These are phyloP conservation scores for Xylaria sp. DNA, from an alignment of 2,329 filamentous ascomycete species.

Conservation along the genomic window DNA sequence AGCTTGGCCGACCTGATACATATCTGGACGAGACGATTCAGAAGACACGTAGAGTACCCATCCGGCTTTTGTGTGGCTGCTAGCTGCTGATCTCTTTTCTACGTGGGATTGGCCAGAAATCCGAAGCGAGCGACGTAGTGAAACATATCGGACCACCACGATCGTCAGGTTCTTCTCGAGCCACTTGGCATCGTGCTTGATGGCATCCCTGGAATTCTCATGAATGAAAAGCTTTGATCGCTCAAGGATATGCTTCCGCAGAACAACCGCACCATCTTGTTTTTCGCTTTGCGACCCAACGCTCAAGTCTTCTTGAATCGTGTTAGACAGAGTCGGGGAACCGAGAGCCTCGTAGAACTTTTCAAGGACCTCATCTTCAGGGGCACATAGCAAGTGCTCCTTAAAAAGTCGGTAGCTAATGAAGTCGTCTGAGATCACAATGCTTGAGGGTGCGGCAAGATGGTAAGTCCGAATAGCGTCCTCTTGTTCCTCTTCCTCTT, in stretches of 20 bases:
- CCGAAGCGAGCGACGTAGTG: slow-evolving; percentile 68
- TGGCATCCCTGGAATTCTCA: slow-evolving; percentile 64
- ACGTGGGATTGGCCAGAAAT: slow-evolving; percentile 64
- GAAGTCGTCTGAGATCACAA: slow-evolving; percentile 82
- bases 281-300: slow-evolving; percentile 63
- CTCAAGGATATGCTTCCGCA: slow-evolving; percentile 80
- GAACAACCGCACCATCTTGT: slow-evolving; percentile 60
- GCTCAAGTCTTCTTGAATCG: slow-evolving; percentile 72
- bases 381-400: slow-evolving; percentile 74
- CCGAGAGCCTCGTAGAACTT: slow-evolving; percentile 79
- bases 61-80: slow-evolving; percentile 46
- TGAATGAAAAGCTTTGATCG: slow-evolving; percentile 85
- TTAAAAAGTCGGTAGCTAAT: slow-evolving; percentile 87
- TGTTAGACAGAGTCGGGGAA: slow-evolving; percentile 65
- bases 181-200: slow-evolving; percentile 86
- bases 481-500: slow-evolving; percentile 52
- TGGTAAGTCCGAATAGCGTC: slow-evolving; percentile 70
- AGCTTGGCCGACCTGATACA: slow-evolving; percentile 88
- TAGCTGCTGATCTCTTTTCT: slow-evolving; percentile 71
- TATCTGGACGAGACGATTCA: slow-evolving; percentile 58
- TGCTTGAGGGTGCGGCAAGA: slow-evolving; percentile 63
- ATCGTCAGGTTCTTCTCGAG: slow-evolving; percentile 79
- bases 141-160: slow-evolving; percentile 70
- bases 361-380: slow-evolving; percentile 83
- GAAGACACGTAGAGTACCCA: slow-evolving; percentile 73